Conservation (phyloP, 352 stramenopile species). For the Globisporangium takayamanum region DNA sequence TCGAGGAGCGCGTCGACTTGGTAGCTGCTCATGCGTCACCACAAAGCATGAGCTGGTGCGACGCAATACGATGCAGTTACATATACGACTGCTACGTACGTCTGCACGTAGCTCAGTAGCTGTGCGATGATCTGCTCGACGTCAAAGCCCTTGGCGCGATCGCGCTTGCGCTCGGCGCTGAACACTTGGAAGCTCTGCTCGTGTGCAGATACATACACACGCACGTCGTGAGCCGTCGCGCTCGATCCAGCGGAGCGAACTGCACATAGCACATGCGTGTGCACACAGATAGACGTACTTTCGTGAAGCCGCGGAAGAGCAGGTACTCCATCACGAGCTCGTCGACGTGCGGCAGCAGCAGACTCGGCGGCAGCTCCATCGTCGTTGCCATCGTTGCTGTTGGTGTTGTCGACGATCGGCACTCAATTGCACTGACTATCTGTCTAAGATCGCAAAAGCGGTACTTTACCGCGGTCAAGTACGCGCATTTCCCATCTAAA, state of each 20-base stretch:
- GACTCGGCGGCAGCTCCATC: conserved; percentile 28
- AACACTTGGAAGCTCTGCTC: conserved; percentile 73
- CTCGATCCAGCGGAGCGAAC: background rate
- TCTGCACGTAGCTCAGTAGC: conserved; percentile 54
- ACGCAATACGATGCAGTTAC: no score
- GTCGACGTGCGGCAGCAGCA: conserved; percentile 73
- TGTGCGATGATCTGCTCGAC: conserved; percentile 73
- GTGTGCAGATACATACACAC: background rate
- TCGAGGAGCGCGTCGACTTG: conserved; percentile 72
- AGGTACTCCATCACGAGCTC: conserved; percentile 85
- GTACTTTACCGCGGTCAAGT: background rate
- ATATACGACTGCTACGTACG: conserved; percentile 14
- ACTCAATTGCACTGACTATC: background rate
- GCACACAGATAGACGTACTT: conserved; percentile 18
- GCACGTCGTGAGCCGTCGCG: conserved; percentile 19
- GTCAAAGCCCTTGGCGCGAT: conserved; percentile 66
- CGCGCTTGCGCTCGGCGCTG: conserved; percentile 60
- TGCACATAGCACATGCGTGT: background rate
- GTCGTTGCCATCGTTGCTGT: background rate
- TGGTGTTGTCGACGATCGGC: background rate
- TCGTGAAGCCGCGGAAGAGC: conserved; percentile 81
- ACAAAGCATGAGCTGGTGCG: no score
- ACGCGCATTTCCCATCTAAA: background rate
- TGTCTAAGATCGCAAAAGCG: background rate
- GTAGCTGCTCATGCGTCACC: conserved; percentile 28